Evolutionary conservation across 1,139 yeast species (phyloP), one percentile per base, ranked within the genome.

Genomic region (Wickerhamiella infanticola): DNA sequence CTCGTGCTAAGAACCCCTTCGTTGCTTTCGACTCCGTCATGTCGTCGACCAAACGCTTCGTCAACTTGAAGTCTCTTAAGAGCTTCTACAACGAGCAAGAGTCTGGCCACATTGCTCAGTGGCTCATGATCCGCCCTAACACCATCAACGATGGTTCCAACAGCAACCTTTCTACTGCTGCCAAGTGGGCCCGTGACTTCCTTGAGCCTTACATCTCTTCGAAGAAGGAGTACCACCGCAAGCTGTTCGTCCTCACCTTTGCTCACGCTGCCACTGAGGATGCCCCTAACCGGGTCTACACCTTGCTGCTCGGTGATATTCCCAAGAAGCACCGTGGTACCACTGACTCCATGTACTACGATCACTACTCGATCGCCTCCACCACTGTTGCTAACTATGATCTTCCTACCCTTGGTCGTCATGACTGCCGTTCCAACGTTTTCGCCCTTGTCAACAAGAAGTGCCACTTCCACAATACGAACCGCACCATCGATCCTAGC

Each of bases 91-190:
- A 51, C 39, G 75, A 71, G 52, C 52, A 68, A 47, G 56, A 57
- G 37, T 55, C 60, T 54, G 55, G 67, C 51, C 55, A 58, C 41
- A 61, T 70, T 49, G 75, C 75, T 39, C 75, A 71, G 62, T 71
- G 70, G 68, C 54, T 63, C 49, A 65, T 70, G 58, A 64, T 71
- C 55, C 70, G 75, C 39, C 75, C 75, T 47, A 70, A 70, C 61
- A 66, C 69, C 70, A 62, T 72, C 50, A 63, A 69, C 57, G 73
- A 70, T 54, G 75, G 73, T 38, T 72, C 72, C 50, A 73, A 69
- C 57, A 52, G 69, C 40, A 68, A 63, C 50, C 66, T 71, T 47
- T 62, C 61, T 45, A 61, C 65, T 45, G 66, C 74, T 13, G 71
- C 72, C 46, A 49, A 54, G 45, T 70, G 75, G 75, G 54, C 70